phyloP scores from a whole-genome alignment of 768 basidiomycete genomes.

The Boletus insuetus region DNA sequence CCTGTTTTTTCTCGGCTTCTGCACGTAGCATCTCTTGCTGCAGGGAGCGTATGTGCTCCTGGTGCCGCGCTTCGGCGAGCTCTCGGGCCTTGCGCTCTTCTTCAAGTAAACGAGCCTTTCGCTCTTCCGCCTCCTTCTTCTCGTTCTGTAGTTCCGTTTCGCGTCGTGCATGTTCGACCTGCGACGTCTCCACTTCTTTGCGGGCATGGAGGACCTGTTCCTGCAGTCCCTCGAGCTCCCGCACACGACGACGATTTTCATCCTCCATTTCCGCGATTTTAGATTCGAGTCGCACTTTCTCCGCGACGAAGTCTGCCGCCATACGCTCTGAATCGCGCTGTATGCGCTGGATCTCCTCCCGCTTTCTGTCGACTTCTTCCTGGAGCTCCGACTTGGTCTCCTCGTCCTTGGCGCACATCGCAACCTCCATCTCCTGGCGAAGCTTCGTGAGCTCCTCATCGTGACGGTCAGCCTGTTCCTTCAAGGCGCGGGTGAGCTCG shows the following conservation, averaged over 20 bases:
- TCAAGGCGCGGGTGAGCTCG: conserved; percentile 49
- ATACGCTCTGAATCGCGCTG: conserved; percentile 40
- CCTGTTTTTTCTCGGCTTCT: conserved; percentile 23
- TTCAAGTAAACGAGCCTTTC: conserved; percentile 27
- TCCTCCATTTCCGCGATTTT: conserved; percentile 27
- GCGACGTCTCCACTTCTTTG: conserved; percentile 27
- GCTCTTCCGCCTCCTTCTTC: conserved; percentile 28
- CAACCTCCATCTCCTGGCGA: conserved; percentile 45
- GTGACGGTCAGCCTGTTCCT: conserved; percentile 45
- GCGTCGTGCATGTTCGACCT: conserved; percentile 26
- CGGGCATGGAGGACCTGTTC: conserved; percentile 28
- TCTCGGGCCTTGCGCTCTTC: conserved; percentile 31
- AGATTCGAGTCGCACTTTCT: conserved; percentile 35
- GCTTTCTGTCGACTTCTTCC: conserved; percentile 41
- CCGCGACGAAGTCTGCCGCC: conserved; percentile 37
- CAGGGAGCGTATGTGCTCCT: conserved; percentile 28
- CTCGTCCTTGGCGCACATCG: conserved; percentile 44
- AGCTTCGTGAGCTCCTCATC: conserved; percentile 47
- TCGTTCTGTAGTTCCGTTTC: conserved; percentile 26
- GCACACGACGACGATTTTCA: conserved; percentile 15
- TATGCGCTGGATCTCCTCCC: conserved; percentile 43
- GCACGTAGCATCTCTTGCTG: conserved; percentile 26
- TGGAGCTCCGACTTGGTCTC: conserved; percentile 46
- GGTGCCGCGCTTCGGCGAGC: conserved; percentile 28
- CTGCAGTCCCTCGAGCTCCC: conserved; percentile 25